Base-by-base conservation (phyloP, 2,329 filamentous ascomycete species). In the Diaporthe helianthi region DNA sequence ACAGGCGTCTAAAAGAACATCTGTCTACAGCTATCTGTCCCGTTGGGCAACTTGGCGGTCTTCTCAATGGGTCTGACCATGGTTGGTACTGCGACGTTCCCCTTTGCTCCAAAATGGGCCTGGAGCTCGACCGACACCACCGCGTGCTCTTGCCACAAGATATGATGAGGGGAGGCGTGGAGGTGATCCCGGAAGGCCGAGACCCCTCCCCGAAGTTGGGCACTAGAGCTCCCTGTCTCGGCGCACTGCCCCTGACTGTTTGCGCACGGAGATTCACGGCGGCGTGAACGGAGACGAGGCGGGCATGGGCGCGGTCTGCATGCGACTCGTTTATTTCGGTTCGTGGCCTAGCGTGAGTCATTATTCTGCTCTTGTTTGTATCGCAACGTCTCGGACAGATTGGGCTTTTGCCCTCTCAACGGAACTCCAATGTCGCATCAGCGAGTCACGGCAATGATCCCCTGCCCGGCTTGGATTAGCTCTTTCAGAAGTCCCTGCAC, bases 1-100 rank as follows among this genome's bases (percentile, higher is more conserved):
- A 98, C 97, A 29, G 92, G 93, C 22, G 81, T 91, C 58, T 91
- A 79, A 79, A 58, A 13, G 24, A n/a, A 24, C 17, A 33, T 4
- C 22, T 22, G 17, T 41, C 12, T 19, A 12, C 24, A 13, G 24
- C 15, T 24, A 58, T 7, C 17, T 67, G 22, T 22, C 13, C 29
- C 38, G 46, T 26, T 38, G 29, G 15, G 22, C 41, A 26, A n/a
- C 9, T 58, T 22, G 4, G 36, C 3, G 26, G 26, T 49, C 44
- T 36, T 22, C 8, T 15, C 26, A 19, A 6, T 19, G 44, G 19
- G n/a, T 61, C 58, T 24, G 58, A 13, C 29, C 29, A 19, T 15
- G 7, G n/a, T 10, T 33, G 17, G 44, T 19, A 31, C 33, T 22
- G 36, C 19, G 36, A n/a, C 29, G n/a, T 49, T 24, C 13, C 44